A percentile compares a stretch with the other conserved stretches of the same genome.
phyloP scores from a whole-genome alignment of 495 filamentous ascomycete species.

The Pyronema omphalodes region DNA sequence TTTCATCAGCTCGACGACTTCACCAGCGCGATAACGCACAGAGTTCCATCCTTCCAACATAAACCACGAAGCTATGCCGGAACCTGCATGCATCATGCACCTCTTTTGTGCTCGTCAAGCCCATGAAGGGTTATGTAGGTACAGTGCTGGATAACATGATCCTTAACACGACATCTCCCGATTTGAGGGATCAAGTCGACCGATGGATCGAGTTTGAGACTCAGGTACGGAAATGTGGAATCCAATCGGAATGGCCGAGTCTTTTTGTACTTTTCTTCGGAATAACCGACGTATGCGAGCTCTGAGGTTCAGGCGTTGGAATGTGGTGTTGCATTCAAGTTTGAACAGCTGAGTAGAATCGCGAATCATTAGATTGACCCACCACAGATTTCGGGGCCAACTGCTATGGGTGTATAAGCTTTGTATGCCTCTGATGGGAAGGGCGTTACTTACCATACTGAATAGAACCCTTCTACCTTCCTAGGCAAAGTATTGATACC shows the following conservation, averaged over 20 bases:
- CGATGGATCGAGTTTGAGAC: conserved; percentile 14
- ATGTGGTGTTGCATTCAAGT: conserved; percentile 28
- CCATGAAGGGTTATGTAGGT: conserved; percentile 13
- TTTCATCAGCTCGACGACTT: conserved; percentile 5
- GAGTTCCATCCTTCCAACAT: conserved; percentile 3
- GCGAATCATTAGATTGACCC: conserved; percentile 27
- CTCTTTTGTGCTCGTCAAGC: conserved; percentile 14
- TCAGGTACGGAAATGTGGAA: conserved; percentile 5
- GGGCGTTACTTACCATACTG: background rate
- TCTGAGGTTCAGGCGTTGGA: conserved; percentile 24
- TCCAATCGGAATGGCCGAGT: conserved; percentile 11
- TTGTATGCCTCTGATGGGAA: background rate
- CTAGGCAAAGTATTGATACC: conserved; percentile 23
- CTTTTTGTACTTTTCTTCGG: conserved; percentile 31
- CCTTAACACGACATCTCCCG: conserved; percentile 17
- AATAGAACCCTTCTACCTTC: conserved; percentile 30
- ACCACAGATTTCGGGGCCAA: conserved; percentile 32
- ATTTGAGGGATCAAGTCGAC: conserved; percentile 14
- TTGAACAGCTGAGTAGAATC: conserved; percentile 29
- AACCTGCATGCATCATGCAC: conserved; percentile 12
- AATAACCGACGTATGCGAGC: conserved; percentile 35
- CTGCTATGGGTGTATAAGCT: conserved; percentile 31
- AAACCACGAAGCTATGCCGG: conserved; percentile 15
- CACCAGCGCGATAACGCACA: conserved; percentile 3
- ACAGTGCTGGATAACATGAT: conserved; percentile 17